A percentile compares a stretch with the other conserved stretches of the same genome.
Evolutionary conservation across 2,329 filamentous ascomycete genomes (phyloP).

Genomic region (Scytalidium lignicola): DNA sequence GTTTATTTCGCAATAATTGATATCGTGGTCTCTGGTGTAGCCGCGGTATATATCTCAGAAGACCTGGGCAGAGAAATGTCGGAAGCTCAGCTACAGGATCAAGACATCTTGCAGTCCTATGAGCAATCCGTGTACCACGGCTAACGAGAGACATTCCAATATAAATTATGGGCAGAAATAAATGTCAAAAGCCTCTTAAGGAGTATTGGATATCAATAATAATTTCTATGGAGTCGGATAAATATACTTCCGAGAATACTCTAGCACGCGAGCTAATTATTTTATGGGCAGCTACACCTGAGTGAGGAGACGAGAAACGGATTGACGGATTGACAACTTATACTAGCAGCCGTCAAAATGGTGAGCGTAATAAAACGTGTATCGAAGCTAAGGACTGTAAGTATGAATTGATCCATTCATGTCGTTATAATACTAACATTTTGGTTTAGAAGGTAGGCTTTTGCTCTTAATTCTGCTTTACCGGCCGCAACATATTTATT

Average conservation of each 20-base stretch:
- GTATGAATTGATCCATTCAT: slow-evolving; percentile 28
- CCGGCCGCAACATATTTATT: background rate
- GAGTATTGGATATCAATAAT: background rate
- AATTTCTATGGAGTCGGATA: background rate
- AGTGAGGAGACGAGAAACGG: background rate
- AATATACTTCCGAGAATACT: background rate
- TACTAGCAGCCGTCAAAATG: slow-evolving; percentile 34
- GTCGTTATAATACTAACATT: background rate
- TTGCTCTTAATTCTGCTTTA: background rate
- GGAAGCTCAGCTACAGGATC: slow-evolving; percentile 34
- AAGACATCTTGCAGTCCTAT: slow-evolving; percentile 11
- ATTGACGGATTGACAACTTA: background rate
- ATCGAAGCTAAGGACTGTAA: slow-evolving; percentile 67
- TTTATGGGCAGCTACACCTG: background rate
- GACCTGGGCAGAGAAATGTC: slow-evolving; percentile 43
- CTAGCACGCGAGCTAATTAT: background rate
- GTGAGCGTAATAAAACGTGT: slow-evolving; percentile 61
- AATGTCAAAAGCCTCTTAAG: too few relatives aligned
- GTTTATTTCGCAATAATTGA: background rate
- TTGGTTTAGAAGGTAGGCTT: slow-evolving; percentile 24
- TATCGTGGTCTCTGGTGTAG: background rate
- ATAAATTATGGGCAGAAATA: background rate
- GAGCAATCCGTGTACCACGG: background rate
- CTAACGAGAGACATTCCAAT: background rate
- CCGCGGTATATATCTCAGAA: slow-evolving; percentile 13